Percentiles rank a stretch among this genome's conserved stretches.
phyloP scores from a whole-genome alignment of 129 eudicot species.

The Silybum marianum region DNA sequence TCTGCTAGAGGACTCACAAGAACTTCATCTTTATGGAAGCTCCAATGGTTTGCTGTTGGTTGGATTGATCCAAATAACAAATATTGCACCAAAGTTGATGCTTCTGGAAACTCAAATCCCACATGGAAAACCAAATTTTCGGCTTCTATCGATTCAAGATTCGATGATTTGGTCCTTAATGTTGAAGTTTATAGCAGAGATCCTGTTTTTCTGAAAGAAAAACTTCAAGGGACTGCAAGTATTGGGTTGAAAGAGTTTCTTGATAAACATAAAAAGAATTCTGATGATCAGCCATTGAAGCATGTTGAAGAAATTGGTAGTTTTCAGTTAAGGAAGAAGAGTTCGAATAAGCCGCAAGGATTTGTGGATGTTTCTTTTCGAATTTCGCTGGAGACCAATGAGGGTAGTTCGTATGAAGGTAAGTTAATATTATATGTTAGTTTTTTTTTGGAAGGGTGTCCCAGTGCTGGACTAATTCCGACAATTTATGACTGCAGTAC shows the following conservation, averaged over 20 bases:
- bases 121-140: slow-evolving; percentile 86
- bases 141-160: slow-evolving; percentile 42
- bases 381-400: slow-evolving; percentile 58
- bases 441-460: too few species aligned
- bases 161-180: slow-evolving; percentile 53
- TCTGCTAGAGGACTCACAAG: slow-evolving; percentile 81
- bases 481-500: too few species aligned
- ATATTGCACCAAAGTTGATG: slow-evolving; percentile 78
- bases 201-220: slow-evolving; percentile 72
- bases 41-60: slow-evolving; percentile 93
- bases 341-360: slow-evolving; percentile 70
- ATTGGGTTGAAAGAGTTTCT: slow-evolving; percentile 73
- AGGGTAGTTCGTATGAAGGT: slow-evolving; percentile 56
- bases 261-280: slow-evolving; percentile 51
- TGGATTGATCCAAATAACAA: slow-evolving; percentile 88
- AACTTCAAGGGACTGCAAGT: slow-evolving; percentile 73
- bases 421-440: background rate
- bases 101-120: slow-evolving; percentile 82
- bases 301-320: slow-evolving; percentile 84
- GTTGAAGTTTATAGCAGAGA: slow-evolving; percentile 91
- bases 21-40: slow-evolving; percentile 75
- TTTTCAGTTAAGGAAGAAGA: slow-evolving; percentile 73
- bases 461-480: too few species aligned
- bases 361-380: slow-evolving; percentile 82
- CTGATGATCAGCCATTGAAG: slow-evolving; percentile 48